Base-by-base conservation (phyloP, 2,329 filamentous ascomycete species). In the Paracoccidioides lutzii region DNA sequence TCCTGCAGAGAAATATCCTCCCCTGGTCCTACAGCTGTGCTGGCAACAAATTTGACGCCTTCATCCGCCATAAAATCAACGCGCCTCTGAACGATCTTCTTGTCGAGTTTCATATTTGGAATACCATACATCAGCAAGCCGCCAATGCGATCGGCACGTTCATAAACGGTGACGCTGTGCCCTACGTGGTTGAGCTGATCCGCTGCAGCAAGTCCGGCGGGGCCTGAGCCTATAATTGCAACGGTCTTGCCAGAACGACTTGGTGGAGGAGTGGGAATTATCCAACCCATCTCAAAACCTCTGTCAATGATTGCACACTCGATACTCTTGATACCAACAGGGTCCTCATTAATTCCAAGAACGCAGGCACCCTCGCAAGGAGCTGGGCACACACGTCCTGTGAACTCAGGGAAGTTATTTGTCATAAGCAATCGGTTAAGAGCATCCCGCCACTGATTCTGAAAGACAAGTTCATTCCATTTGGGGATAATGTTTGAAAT, bases 31-130 rank as follows among this genome's bases (percentile, higher is more conserved):
- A 97, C 80, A 40, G 83, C 75, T 55, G 88, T 82, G 59, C 84
- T 82, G 37, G 87, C 87, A 73, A 88, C 83, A 75, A 95, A 95
- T 53, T 80, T 79, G 67, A 96, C 76, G 51, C 91, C 91, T 73
- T 96, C 91, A 3, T 84, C 81, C 55, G 87, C 88, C 88, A 96
- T 91, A 73, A 97, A 90, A 73, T 96, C 88, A 51, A 93, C 90
- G 71, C 91, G 87, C 53, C 91, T 87, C 78, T 96, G 91, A 58
- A 97, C 91, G 60, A 96, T 84, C 68, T 89, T 89, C 81, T 97
- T 97, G 77, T 97, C 91, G 44, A 97, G 86, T 78, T 97, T 97
- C 91, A 97, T 97, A 78, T 97, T 97, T 62, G 91, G 91, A 63
- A 97, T 97, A 63, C 91, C 91, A 69, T 97, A 96, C 91, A 96